These are phyloP conservation scores for Crepidotus variabilis DNA, from an alignment of 768 basidiomycete species.

Conservation along the genomic window DNA sequence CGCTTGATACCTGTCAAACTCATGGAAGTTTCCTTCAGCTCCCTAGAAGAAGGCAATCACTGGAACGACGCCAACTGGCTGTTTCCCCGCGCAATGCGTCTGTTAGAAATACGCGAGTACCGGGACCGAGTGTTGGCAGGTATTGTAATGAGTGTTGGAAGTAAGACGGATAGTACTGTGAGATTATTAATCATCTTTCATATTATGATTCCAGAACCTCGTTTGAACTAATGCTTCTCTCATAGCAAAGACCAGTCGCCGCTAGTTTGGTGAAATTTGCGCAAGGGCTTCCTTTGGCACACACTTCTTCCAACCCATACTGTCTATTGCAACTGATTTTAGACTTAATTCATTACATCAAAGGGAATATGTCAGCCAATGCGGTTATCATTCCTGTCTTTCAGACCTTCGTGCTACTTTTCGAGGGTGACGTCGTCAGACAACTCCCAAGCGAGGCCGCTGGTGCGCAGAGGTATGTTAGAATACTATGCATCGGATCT, in stretches of 20 bases:
- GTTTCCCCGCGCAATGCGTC: constrained; percentile 66
- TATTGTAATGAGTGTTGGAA: constrained; percentile 75
- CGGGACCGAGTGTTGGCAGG: constrained; percentile 63
- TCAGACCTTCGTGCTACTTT: constrained; percentile 68
- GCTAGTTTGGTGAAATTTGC: constrained; percentile 58
- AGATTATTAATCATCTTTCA: constrained; percentile 23
- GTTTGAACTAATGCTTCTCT: background rate
- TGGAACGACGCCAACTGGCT: constrained; percentile 78
- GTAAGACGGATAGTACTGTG: constrained; percentile 84
- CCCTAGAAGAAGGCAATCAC: constrained; percentile 25
- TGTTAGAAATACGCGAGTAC: constrained; percentile 62
- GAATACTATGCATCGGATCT: constrained; percentile 17
- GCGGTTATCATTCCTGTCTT: constrained; percentile 78
- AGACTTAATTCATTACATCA: constrained; percentile 56
- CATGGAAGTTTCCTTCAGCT: constrained; percentile 5
- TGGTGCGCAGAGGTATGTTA: constrained; percentile 51
- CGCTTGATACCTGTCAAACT: background rate
- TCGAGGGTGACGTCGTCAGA: constrained; percentile 63
- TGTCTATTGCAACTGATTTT: constrained; percentile 46
- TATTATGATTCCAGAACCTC: constrained; percentile 7
- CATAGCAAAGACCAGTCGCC: constrained; percentile 67
- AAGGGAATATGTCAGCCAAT: constrained; percentile 57
- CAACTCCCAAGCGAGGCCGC: constrained; percentile 39
- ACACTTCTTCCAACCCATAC: constrained; percentile 30
- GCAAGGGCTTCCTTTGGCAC: constrained; percentile 42